Percentiles rank a stretch among this genome's conserved stretches.
phyloP scores from a whole-genome alignment of 257 asterid species.

The Solanum ossicruentum region DNA sequence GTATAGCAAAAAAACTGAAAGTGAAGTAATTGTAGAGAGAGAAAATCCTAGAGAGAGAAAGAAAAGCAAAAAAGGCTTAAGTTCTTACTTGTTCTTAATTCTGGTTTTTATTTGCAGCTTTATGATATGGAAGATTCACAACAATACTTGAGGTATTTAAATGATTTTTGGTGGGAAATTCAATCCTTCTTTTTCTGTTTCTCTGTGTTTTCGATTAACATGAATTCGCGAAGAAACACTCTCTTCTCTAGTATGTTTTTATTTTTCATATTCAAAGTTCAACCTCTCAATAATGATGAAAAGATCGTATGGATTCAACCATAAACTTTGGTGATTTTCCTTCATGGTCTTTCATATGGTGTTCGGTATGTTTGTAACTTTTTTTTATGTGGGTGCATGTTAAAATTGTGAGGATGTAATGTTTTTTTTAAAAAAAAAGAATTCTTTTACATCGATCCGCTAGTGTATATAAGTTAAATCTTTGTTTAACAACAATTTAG shows the following conservation, averaged over 20 bases:
- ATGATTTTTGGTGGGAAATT: not conserved
- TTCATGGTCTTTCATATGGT: not conserved
- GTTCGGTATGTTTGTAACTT: not conserved
- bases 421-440: not conserved
- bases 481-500: not conserved
- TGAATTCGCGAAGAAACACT: not conserved
- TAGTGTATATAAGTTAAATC: not conserved
- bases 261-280: not conserved
- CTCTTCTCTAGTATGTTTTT: not conserved
- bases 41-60: not conserved
- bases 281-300: not conserved
- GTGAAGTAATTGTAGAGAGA: slow-evolving; percentile 3
- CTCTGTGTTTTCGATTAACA: not conserved
- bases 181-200: not conserved
- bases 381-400: not conserved
- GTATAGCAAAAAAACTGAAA: slow-evolving; percentile 10
- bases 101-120: not conserved
- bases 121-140: not conserved
- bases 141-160: not conserved
- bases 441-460: not conserved
- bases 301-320: not conserved
- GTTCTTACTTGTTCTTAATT: not conserved
- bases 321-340: not conserved
- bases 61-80: not conserved
- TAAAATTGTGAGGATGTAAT: not conserved